Evolutionary conservation across 164 flowering plant species (phyloP), one percentile per base, ranked within the genome.

Genomic region (Vitis amurensis): DNA sequence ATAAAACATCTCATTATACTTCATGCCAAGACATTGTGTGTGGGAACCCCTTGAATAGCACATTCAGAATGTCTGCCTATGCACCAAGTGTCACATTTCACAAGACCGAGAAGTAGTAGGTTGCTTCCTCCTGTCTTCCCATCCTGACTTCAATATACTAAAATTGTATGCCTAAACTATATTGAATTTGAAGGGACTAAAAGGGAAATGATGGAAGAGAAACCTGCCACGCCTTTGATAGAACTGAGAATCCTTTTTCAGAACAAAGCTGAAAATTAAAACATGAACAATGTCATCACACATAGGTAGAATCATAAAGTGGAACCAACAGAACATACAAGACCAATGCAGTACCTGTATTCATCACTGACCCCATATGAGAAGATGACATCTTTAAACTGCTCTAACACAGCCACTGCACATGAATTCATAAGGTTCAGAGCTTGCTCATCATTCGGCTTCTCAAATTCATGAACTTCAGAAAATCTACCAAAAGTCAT

Each of bases 321-420:
- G 15, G 31, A 62, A 29, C 19, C 48, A 47, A 55, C 10, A 31
- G 7, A 68, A 23, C 15, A 31, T 1, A 52, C 44, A 12, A 13
- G 59, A 14, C 11, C 63, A 58, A 61, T 19, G 0, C 1, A 14
- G n/a, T 72, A 92, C 98, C 97, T 90, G 85, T 90, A 93, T 66
- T 95, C 97, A 71, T 95, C 97, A 81, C 94, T 90, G 61, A 88
- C 88, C 11, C 98, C 99, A 77, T 93, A 95, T 1, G 93, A 66
- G 56, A 90, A 91, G 49, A 86, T 69, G n/a, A 95, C 74, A 74
- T 91, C 99, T 61, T 77, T 71, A 73, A 86, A 89, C 80, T 95
- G 88, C 64, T 86, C 76, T 30, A 95, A 63, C 63, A 91, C 75
- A 51, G 88, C 88, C 55, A 74, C 75, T n/a, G 97, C 97, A 85